Evolutionary conservation across 1,284 basidiomycete genomes (phyloP), one percentile per base, ranked within the genome.

Genomic region (Pterulicium gracile): DNA sequence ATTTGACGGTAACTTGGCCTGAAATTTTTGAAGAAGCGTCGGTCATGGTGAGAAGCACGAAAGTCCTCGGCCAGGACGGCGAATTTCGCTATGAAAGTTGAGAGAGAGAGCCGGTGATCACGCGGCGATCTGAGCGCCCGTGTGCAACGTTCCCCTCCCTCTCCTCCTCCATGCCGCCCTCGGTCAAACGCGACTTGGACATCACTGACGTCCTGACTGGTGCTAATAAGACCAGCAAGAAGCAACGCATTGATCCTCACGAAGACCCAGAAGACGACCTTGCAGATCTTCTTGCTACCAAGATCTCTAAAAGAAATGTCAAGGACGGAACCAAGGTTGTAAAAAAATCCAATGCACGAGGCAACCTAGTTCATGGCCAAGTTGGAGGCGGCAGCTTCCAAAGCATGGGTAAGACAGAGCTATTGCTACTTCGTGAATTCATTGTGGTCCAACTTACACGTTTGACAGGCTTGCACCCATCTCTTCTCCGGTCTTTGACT

Each of bases 311-410:
- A 58, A 64, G 80, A 23, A 72, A 88, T 57, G 63, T 79, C 14
- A 88, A 84, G 59, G 68, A 66, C 24, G 86, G 86, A 0, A 84
- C 81, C 0, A 74, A 81, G 46, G 49, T 84, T 7, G 56, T 88
- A 47, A 88, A 85, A 59, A 81, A 79, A 56, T 69, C 75, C 2
- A 86, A 82, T 54, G 76, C 75, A 3, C 85, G 81, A 58, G 61
- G 67, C 15, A 83, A 80, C 54, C 60, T 83, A 15, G 61, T 62
- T 1, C 86, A 83, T 57, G 80, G 80, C 14, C 83, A 88, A 58
- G 68, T 86, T 14, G 87, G 87, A 42, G 87, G 87, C 36, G 87
- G 87, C 20, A 89, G 86, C 53, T 90, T 90, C 52, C 87, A 89
- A 60, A 85, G 79, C 75, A 89, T 90, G 87, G 86, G 86, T 87